Evolutionary conservation across 352 stramenopile genomes (phyloP), one percentile per base, ranked within the genome.

Genomic region (Globisporangium okanoganense): DNA sequence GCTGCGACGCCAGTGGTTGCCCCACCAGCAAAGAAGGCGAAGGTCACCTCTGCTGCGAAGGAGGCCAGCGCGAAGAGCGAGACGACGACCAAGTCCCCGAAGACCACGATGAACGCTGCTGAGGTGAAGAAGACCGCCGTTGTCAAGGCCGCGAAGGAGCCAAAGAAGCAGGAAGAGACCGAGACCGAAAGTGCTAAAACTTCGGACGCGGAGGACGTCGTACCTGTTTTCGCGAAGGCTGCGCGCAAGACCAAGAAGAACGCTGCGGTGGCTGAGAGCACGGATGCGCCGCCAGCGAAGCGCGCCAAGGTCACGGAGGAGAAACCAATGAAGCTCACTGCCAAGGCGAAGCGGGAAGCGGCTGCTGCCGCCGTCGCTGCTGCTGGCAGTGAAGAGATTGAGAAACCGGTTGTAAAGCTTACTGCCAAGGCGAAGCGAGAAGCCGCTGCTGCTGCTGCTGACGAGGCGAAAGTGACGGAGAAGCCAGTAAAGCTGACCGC

Each of bases 131-230:
- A 65, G 49, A 38, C 27, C 10, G 53, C 40, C 10, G 20, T 38
- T 43, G 29, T 54, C 18, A 71, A 78, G 48, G 9, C 66, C n/a
- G 67, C 72, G 48, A 68, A 75, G 50, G 49, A 35, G 2, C 13
- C 27, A 0, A 48, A 70, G 43, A 74, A 73, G 56, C 8, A 67
- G 51, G 74, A 64, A 43, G 31, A 22, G 2, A 62, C 70, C 13
- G 52, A 27, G 5, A 45, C 29, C 24, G 25, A 61, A 27, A 51
- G 27, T 36, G 6, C 43, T 22, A 25, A 64, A 14, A 50, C 40
- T 16, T 44, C 40, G 12, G 43, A 33, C 20, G 38, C 64, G 6
- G 48, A 54, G 12, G 47, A 50, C 18, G 48, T 22, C 8, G 25
- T 49, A 18, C 36, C 38, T 40, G 61, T 35, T 45, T 25, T 31